phyloP scores from a whole-genome alignment of 148 eudicot genomes.

The Euryodendron excelsum region DNA sequence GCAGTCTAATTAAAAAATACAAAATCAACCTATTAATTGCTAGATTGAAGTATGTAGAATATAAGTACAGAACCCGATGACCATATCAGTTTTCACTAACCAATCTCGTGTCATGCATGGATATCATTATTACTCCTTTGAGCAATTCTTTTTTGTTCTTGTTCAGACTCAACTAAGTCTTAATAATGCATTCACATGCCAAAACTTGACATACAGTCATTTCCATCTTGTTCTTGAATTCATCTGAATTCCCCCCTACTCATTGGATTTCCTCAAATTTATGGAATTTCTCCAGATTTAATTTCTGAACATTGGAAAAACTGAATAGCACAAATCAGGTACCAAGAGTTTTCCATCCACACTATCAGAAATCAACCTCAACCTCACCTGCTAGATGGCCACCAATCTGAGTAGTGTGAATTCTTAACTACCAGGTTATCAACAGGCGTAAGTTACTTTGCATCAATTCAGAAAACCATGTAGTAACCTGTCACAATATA shows the following conservation, averaged over 20 bases:
- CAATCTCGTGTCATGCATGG: not conserved
- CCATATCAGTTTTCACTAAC: not conserved
- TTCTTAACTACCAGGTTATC: no score
- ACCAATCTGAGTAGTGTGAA: no score
- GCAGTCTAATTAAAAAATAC: slow-evolving; percentile 35
- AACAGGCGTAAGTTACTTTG: not conserved
- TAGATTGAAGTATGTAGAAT: not conserved
- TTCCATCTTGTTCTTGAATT: not conserved
- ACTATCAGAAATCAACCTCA: no score
- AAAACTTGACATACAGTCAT: not conserved
- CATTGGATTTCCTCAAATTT: not conserved
- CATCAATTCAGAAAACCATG: not conserved
- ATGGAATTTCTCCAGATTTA: not conserved
- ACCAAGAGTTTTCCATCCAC: not conserved
- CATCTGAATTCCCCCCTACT: not conserved
- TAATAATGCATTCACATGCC: not conserved
- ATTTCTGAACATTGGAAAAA: not conserved
- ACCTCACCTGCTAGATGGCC: no score
- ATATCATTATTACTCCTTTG: no score
- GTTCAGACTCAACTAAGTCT: not conserved
- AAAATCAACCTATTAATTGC: not conserved
- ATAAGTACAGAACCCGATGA: not conserved
- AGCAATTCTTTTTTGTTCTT: not conserved
- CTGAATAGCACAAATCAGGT: not conserved
- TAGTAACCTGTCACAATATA: not conserved